Conservation (phyloP, 1,139 yeast genomes). For the Groenewaldozyma sp. region DNA sequence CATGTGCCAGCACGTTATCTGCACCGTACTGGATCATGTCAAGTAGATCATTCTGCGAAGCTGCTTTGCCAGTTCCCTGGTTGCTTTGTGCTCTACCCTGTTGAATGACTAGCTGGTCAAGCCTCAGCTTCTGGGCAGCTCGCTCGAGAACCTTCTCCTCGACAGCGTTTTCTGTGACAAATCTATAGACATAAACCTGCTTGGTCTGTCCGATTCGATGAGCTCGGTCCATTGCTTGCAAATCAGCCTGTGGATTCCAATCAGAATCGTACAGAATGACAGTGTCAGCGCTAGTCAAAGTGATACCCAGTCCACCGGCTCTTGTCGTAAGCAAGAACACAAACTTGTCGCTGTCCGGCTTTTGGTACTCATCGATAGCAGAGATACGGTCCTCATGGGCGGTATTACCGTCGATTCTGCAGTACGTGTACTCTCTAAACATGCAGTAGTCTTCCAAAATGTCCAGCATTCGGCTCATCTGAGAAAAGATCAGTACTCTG, state of each 20-base stretch:
- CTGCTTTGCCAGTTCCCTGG: slow-evolving; percentile 38
- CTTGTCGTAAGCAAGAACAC: slow-evolving; percentile 84
- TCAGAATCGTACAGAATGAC: slow-evolving; percentile 90
- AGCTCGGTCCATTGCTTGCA: slow-evolving; percentile 98
- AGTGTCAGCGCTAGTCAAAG: slow-evolving; percentile 84
- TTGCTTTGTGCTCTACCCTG: slow-evolving; percentile 59
- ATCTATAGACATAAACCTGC: slow-evolving; percentile 84
- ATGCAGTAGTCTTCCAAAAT: slow-evolving; percentile 88
- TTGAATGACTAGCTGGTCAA: slow-evolving; percentile 93
- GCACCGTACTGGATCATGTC: slow-evolving; percentile 98
- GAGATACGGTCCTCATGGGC: slow-evolving; percentile 86
- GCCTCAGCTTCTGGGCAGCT: slow-evolving; percentile 86
- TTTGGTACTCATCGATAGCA: slow-evolving; percentile 88
- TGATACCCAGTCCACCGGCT: slow-evolving; percentile 98
- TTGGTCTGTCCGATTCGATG: slow-evolving; percentile 97
- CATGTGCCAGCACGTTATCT: slow-evolving; percentile 57
- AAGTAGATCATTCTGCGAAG: slow-evolving; percentile 72
- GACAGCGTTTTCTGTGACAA: slow-evolving; percentile 92
- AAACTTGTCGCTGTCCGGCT: slow-evolving; percentile 74
- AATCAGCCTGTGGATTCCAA: slow-evolving; percentile 98
- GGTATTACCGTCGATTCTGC: slow-evolving; percentile 93
- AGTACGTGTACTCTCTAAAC: slow-evolving; percentile 74
- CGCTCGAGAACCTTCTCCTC: slow-evolving; percentile 94
- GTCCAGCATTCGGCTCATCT: slow-evolving; percentile 88
- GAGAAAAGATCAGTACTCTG: slow-evolving; percentile 84